These are phyloP conservation scores for Oenanthe javanica DNA, from an alignment of 140 eudicot genomes.

Conservation along the genomic window DNA sequence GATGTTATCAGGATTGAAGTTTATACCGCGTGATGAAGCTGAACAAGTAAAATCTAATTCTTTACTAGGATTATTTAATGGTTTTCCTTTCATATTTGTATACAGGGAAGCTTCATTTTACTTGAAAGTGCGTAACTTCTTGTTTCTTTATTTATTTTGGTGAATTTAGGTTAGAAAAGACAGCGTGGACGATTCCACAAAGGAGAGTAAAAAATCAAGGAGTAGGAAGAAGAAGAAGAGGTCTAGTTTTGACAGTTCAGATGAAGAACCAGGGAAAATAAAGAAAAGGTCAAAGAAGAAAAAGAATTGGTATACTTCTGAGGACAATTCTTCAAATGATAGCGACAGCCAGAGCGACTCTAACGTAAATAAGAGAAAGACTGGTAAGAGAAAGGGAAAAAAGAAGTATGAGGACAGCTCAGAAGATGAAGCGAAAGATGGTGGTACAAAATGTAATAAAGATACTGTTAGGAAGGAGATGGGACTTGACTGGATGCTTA, in stretches of 20 bases:
- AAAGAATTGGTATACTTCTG: constrained; percentile 73
- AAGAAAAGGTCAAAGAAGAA: constrained; percentile 61
- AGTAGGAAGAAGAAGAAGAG: constrained; percentile 50
- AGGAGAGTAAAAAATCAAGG: constrained; percentile 20
- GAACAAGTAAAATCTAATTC: constrained; percentile 27
- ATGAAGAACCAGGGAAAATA: constrained; percentile 51
- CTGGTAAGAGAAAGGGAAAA: constrained; percentile 25
- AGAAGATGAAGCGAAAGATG: constrained; percentile 15
- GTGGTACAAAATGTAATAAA: constrained; percentile 14
- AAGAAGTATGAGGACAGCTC: constrained; percentile 22
- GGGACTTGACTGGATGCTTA: constrained; percentile 94
- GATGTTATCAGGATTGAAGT: constrained; percentile 67
- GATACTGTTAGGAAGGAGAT: constrained; percentile 55
- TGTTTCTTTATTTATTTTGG: neutral
- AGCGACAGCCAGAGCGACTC: constrained; percentile 35
- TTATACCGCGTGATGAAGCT: constrained; percentile 60
- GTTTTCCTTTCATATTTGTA: neutral
- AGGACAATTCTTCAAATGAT: constrained; percentile 45
- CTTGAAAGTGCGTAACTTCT: neutral
- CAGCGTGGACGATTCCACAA: constrained; percentile 24
- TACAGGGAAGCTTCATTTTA: neutral
- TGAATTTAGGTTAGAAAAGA: constrained; percentile 33
- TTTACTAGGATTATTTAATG: neutral
- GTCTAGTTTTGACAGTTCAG: constrained; percentile 35
- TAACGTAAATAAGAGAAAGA: constrained; percentile 21